Percentiles rank a stretch among this genome's conserved stretches.
Conservation (phyloP, 2,329 filamentous ascomycete species). For the Neurospora crassa region DNA sequence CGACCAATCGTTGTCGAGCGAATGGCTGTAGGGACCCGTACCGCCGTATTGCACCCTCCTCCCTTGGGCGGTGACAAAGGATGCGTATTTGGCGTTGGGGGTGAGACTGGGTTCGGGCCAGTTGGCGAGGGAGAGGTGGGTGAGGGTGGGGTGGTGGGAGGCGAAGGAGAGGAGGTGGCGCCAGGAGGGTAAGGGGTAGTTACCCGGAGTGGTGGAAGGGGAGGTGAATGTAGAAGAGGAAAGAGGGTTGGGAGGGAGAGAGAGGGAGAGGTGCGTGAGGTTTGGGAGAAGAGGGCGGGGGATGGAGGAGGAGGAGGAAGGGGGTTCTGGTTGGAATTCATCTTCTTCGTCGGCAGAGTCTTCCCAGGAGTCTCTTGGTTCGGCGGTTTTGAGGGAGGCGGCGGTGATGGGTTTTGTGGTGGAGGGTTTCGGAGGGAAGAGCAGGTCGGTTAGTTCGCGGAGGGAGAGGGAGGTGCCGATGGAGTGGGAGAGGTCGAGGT, state of each 20-base stretch:
- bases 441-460: slow-evolving; percentile 40
- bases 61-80: slow-evolving; percentile 35
- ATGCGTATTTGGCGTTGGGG: slow-evolving; percentile 39
- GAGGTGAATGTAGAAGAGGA: slow-evolving; percentile 7
- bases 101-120: slow-evolving; percentile 54
- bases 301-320: slow-evolving; percentile 12
- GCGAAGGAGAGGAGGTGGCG: slow-evolving; percentile 47
- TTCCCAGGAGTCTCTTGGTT: slow-evolving; percentile 46
- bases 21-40: slow-evolving; percentile 46
- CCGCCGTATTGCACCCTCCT: slow-evolving; percentile 40
- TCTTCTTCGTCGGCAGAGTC: slow-evolving; percentile 18
- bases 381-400: slow-evolving; percentile 1
- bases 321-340: slow-evolving; percentile 18
- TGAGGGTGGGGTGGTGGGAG: slow-evolving; percentile 41
- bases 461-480: slow-evolving; percentile 41
- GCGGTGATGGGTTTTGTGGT: not conserved
- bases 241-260: slow-evolving; percentile 28
- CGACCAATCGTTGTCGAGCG: slow-evolving; percentile 48
- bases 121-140: slow-evolving; percentile 51
- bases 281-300: slow-evolving; percentile 39
- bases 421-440: slow-evolving; percentile 31
- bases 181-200: slow-evolving; percentile 38
- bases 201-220: slow-evolving; percentile 7
- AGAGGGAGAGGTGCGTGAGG: slow-evolving; percentile 52
- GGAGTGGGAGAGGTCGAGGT: slow-evolving; percentile 45